phyloP scores from a whole-genome alignment of 305 asterid genomes.

The Salvia sclarea region DNA sequence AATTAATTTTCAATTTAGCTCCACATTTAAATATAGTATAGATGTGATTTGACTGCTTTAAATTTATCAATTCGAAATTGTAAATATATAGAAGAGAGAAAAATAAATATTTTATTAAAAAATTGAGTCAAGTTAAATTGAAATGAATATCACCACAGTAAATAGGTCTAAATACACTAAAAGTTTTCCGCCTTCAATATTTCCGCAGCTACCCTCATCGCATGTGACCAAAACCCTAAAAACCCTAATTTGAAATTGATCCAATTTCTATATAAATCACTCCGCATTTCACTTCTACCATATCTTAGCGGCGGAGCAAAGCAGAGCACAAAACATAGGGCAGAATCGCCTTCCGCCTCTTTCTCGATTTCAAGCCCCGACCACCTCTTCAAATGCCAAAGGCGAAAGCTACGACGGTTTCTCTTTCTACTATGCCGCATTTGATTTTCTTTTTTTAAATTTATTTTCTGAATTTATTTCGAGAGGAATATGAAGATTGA shows the following conservation, averaged over 20 bases:
- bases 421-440: neutral
- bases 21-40: too few relatives aligned
- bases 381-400: too few relatives aligned
- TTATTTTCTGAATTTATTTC: neutral
- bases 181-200: neutral
- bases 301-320: neutral
- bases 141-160: too few relatives aligned
- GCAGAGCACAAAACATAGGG: neutral
- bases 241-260: constrained; percentile 17
- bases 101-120: too few relatives aligned
- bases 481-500: constrained; percentile 46
- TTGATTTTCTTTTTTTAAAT: neutral
- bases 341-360: neutral
- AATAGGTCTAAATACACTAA: neutral
- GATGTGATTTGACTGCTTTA: too few relatives aligned
- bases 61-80: too few relatives aligned
- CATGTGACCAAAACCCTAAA: constrained; percentile 2
- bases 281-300: neutral
- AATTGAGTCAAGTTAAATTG: too few relatives aligned
- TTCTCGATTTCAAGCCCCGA: neutral
- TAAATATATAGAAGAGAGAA: too few relatives aligned
- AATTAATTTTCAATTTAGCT: too few relatives aligned
- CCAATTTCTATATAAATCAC: constrained; percentile 32
- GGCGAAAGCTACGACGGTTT: neutral
- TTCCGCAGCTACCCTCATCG: neutral